These are phyloP conservation scores for Fusarium musae DNA, from an alignment of 2,329 filamentous ascomycete species.

Conservation along the genomic window DNA sequence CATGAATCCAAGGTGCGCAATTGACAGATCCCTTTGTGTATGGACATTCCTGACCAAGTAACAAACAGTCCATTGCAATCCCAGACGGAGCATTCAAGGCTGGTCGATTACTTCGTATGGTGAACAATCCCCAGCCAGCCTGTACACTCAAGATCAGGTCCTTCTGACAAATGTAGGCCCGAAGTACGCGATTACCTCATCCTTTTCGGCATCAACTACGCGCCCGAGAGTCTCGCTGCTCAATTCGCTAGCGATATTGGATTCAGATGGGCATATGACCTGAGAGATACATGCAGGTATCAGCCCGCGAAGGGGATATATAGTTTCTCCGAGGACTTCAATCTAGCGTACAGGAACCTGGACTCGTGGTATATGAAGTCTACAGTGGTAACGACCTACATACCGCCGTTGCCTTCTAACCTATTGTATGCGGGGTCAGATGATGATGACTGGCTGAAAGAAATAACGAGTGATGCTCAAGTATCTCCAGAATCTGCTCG, in stretches of 20 bases:
- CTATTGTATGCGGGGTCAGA: not conserved
- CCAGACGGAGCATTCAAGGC: not conserved
- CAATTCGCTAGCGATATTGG: not conserved
- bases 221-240: not conserved
- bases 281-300: not conserved
- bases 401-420: not conserved
- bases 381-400: accelerated
- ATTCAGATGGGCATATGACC: not conserved
- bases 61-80: not conserved
- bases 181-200: not conserved
- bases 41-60: accelerated
- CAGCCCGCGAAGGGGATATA: not conserved
- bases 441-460: not conserved
- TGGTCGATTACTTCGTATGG: not conserved
- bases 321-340: not conserved
- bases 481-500: accelerated
- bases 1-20: not conserved
- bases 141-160: accelerated
- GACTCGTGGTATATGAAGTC: not conserved
- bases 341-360: not conserved
- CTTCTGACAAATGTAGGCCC: not conserved
- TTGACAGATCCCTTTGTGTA: accelerated
- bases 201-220: not conserved
- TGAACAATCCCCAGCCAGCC: accelerated
- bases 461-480: accelerated